These are phyloP conservation scores for Apiotrichum gracile DNA, from an alignment of 1,284 basidiomycete genomes.

Conservation along the genomic window DNA sequence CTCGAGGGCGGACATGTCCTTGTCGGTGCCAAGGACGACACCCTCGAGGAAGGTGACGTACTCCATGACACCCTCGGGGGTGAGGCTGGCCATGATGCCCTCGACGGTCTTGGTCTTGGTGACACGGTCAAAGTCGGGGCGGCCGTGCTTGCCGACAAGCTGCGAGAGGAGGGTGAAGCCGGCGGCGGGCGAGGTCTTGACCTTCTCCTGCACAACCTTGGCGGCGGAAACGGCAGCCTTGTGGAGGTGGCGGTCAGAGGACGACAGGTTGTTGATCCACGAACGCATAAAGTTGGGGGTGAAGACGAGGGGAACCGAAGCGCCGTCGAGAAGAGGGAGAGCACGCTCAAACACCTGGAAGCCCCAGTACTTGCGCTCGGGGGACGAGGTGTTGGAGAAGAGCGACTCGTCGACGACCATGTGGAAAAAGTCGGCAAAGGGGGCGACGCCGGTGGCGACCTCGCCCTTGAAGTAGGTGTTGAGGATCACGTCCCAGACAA, in stretches of 20 bases:
- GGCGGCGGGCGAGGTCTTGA: slow-evolving; percentile 67
- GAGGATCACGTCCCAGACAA: slow-evolving; percentile 81
- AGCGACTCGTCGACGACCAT: slow-evolving; percentile 87
- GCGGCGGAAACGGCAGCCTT: slow-evolving; percentile 77
- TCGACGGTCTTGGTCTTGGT: slow-evolving; percentile 93
- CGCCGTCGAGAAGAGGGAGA: slow-evolving; percentile 60
- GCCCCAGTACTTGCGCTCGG: slow-evolving; percentile 91
- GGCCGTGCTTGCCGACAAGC: slow-evolving; percentile 78
- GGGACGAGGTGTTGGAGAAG: slow-evolving; percentile 74
- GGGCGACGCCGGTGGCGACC: slow-evolving; percentile 50
- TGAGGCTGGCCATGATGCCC: slow-evolving; percentile 80
- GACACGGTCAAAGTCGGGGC: slow-evolving; percentile 81
- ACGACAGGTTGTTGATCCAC: slow-evolving; percentile 92
- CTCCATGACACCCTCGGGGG: slow-evolving; percentile 87
- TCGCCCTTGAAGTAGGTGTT: slow-evolving; percentile 62
- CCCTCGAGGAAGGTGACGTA: slow-evolving; percentile 85
- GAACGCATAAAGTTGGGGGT: slow-evolving; percentile 93
- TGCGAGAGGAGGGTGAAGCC: slow-evolving; percentile 82
- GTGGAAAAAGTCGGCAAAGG: slow-evolving; percentile 85
- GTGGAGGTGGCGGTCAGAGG: slow-evolving; percentile 79
- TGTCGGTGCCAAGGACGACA: slow-evolving; percentile 58
- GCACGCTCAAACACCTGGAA: slow-evolving; percentile 86
- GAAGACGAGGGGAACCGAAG: slow-evolving; percentile 66
- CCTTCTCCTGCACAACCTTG: slow-evolving; percentile 66
- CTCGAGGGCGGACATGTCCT: slow-evolving; percentile 19